Evolutionary conservation across 768 basidiomycete species (phyloP), one percentile per base, ranked within the genome.

Genomic region (Leucocoprinus leucothites): DNA sequence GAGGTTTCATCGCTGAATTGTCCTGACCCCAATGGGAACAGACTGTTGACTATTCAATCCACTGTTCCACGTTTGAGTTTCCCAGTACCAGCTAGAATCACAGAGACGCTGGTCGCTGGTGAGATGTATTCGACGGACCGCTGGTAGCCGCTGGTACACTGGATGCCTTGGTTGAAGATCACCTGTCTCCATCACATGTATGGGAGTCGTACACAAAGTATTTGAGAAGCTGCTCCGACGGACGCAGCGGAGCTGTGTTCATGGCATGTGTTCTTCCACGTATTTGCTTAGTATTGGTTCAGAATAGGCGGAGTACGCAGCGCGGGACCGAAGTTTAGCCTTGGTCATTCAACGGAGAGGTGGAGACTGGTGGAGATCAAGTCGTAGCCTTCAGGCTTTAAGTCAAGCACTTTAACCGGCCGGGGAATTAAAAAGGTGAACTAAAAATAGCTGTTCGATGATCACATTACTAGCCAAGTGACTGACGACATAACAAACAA

Each of bases 101-200:
- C 4, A 8, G 7, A 38, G 38, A 4, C 38, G 38, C 16, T 38
- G 38, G 6, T 38, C 6, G 4, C 16, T 13, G 38, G 3, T 8
- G 4, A 3, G 9, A n/a, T 13, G 4, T 13, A 9, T 38, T n/a
- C 38, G 14, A 38, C 38, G 38, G 38, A 3, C 38, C 38, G 38
- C 38, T 38, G 4, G 11, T 38, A 38, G 7, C 38, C 38, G 38
- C 38, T 38, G 4, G 11, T 38, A 38, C 16, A n/a, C 5, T 13
- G 16, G 9, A 13, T 38, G 4, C 9, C 16, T n/a, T 38, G 5
- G 16, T 3, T n/a, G 14, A 38, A 38, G 34, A 36, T 49, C 54
- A 56, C 41, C 40, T 56, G 54, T 21, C 19, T 36, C 7, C 26
- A 45, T 56, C 54, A 56, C 54, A 49, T 56, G 54, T 3, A n/a